A percentile compares a stretch with the other conserved stretches of the same genome.
Conservation (phyloP, 2,329 filamentous ascomycete genomes). For the Juglanconis sp. region DNA sequence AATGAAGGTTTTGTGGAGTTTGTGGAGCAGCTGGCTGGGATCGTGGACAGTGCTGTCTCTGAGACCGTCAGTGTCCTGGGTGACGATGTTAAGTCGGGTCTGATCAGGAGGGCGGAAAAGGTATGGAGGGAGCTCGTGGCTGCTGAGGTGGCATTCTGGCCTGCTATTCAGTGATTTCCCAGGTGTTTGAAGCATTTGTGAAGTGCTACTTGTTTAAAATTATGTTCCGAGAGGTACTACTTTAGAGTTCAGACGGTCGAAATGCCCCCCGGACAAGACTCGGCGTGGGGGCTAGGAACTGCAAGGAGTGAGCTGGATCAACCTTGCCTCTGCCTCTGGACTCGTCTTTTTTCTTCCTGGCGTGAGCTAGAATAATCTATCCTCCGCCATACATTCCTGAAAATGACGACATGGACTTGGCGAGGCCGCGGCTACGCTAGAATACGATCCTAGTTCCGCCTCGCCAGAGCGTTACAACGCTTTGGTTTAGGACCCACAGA, state of each 20-base stretch:
- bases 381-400: not conserved
- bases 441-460: not conserved
- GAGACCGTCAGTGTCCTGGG: conserved; percentile 32
- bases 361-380: not conserved
- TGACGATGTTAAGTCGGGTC: conserved; percentile 29
- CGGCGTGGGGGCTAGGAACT: no score
- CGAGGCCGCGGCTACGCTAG: no score
- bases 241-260: no score
- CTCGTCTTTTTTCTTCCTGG: no score
- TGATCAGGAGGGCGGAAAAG: conserved; percentile 38
- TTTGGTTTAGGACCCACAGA: not conserved
- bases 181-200: not conserved
- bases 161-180: conserved; percentile 28
- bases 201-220: no score
- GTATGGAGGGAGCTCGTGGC: conserved; percentile 50
- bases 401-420: not conserved
- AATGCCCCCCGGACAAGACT: no score
- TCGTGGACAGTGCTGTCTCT: conserved; percentile 53
- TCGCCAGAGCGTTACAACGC: not conserved
- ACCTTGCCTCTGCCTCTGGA: no score
- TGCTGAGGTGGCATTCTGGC: conserved; percentile 60
- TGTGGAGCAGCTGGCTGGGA: conserved; percentile 50
- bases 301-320: no score
- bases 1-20: conserved; percentile 58
- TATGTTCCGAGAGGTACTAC: no score